phyloP scores from a whole-genome alignment of 2,329 filamentous ascomycete genomes.

The Neonectria neomacrospora region DNA sequence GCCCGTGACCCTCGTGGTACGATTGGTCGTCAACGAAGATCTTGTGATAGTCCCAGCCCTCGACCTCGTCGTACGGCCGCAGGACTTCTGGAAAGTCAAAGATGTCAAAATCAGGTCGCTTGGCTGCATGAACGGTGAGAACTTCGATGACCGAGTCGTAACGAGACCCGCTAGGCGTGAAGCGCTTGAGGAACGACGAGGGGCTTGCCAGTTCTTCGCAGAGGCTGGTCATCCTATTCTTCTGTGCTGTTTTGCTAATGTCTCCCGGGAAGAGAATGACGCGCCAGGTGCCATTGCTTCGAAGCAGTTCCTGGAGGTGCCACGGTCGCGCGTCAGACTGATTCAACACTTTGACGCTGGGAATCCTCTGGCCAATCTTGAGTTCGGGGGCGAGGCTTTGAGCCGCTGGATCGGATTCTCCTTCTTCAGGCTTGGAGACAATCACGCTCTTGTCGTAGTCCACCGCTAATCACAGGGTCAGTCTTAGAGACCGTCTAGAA shows the following conservation, averaged over 20 bases:
- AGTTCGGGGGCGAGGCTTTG: conserved; percentile 25
- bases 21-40: conserved; percentile 65
- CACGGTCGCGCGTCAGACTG: conserved; percentile 66
- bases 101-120: conserved; percentile 60
- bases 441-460: conserved; percentile 35
- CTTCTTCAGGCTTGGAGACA: conserved; percentile 24
- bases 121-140: conserved; percentile 67
- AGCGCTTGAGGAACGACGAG: conserved; percentile 28
- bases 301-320: conserved; percentile 67
- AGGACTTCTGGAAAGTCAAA: conserved; percentile 63
- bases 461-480: conserved; percentile 17
- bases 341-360: conserved; percentile 68
- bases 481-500: background rate
- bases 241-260: conserved; percentile 56
- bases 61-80: conserved; percentile 47
- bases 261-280: conserved; percentile 72
- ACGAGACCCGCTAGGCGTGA: conserved; percentile 13
- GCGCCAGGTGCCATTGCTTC: conserved; percentile 67
- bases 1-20: conserved; percentile 64
- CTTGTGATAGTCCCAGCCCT: conserved; percentile 68
- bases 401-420: background rate
- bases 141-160: conserved; percentile 62
- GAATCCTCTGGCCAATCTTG: conserved; percentile 66
- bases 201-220: conserved; percentile 51
- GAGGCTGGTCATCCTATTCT: conserved; percentile 13